phyloP scores from a whole-genome alignment of 352 stramenopile species.

The Blastocystis sp. region DNA sequence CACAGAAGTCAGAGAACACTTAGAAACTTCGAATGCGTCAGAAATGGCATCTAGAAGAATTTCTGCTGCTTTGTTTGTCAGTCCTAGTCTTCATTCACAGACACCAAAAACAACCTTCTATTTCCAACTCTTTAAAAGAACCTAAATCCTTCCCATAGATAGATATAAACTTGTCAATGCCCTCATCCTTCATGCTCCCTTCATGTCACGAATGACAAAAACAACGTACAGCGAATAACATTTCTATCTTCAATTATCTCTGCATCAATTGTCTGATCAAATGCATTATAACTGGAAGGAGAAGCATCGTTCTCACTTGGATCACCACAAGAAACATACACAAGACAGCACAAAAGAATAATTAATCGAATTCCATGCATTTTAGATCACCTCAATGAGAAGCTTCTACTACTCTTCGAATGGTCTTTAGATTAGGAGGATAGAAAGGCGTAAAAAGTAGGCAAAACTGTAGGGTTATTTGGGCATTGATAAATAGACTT shows the following conservation, averaged over 20 bases:
- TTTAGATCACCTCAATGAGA: background rate
- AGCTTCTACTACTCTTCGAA: background rate
- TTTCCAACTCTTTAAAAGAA: background rate
- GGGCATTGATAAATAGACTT: no score
- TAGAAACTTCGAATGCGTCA: background rate
- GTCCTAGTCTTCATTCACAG: background rate
- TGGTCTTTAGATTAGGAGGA: background rate
- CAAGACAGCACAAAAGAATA: background rate
- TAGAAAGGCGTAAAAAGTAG: background rate
- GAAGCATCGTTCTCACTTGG: background rate
- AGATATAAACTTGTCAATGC: background rate
- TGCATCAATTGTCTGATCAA: slow-evolving; percentile 10
- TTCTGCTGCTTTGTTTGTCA: slow-evolving; percentile 38
- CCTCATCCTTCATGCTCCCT: background rate
- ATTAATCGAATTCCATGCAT: background rate
- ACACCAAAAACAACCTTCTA: background rate
- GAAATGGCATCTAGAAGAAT: background rate
- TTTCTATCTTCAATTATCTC: background rate
- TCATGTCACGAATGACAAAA: background rate
- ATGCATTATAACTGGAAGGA: background rate
- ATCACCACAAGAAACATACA: background rate
- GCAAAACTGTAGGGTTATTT: no score
- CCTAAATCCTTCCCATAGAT: background rate
- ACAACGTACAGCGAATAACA: background rate
- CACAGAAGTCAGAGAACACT: slow-evolving; percentile 1